Evolutionary conservation across 2,329 filamentous ascomycete species (phyloP), one percentile per base, ranked within the genome.

Genomic region (Sporothrix schenckii): DNA sequence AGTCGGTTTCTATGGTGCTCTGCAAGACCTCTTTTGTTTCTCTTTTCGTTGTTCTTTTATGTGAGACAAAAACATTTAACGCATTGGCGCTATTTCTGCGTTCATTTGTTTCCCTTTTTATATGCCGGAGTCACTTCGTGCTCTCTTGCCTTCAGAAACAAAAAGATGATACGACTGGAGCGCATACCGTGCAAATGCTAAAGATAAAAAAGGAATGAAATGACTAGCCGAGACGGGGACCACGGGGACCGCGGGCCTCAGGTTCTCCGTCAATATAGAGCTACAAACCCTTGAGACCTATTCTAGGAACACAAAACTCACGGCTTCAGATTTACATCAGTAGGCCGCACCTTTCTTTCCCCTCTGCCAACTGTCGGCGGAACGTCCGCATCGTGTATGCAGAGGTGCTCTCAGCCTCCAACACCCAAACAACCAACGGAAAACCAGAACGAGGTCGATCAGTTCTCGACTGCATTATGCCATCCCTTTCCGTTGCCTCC

Each of bases 401-500:
- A 65, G 1, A 54, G 11, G 1, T 50, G 56, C 21, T 39, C 19
- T 63, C 58, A 63, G 58, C 39, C 58, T 9, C 58, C 9, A 4
- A 47, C 30, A 13, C 21, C n/a, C 21, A 41, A 41, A 13, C 21
- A 63, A 47, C 61, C 24, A 34, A 65, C 24, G 11, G 10, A 65
- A 21, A 50, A 13, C 30, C 14, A 65, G 44, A 21, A 65, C 61
- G 61, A 1, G 44, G 24, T 19, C 16, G 34, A 24, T 50, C 61
- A 65, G 44, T 50, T 65, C 6, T 65, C 61, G 61, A 34, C 61
- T 65, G 61, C 44, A 65, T 49, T n/a, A 6, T 34, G 24, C n/a
- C 21, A 7, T 41, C 58, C 30, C 13, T 27, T 63, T 9, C 19
- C 21, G 27, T 16, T 9, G 13, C 44, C 39, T 19, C 11, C 21